Percentiles rank a stretch among this genome's conserved stretches.
Conservation (phyloP, 1,284 basidiomycete species). For the Termitomyces sp. region DNA sequence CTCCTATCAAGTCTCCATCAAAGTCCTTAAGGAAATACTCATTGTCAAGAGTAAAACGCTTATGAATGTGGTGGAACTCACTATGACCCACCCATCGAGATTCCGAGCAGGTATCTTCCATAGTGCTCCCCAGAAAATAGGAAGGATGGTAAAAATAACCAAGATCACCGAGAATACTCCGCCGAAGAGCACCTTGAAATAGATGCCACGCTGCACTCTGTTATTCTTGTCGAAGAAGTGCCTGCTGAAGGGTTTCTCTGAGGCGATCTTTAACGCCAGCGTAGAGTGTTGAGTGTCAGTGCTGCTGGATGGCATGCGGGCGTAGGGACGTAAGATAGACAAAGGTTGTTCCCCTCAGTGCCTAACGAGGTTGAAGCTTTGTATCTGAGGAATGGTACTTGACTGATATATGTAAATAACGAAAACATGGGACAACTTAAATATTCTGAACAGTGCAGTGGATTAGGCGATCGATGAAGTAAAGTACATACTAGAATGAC, state of each 20-base stretch:
- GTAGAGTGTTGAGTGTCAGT: neutral
- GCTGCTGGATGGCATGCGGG: neutral
- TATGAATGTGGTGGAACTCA: conserved; percentile 19
- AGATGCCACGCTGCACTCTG: conserved; percentile 26
- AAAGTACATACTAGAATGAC: no score
- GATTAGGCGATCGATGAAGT: no score
- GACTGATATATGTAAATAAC: no score
- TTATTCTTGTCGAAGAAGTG: conserved; percentile 28
- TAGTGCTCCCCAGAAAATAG: conserved; percentile 46
- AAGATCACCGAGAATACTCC: conserved; percentile 30
- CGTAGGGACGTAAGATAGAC: neutral
- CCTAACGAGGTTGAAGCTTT: no score
- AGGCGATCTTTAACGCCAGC: neutral
- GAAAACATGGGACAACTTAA: no score
- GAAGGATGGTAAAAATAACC: conserved; percentile 37
- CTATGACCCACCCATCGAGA: conserved; percentile 39
- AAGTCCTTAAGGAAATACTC: conserved; percentile 39
- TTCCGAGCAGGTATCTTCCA: conserved; percentile 36
- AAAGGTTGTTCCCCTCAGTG: no score
- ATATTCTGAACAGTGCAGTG: no score
- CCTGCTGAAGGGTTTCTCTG: conserved; percentile 11
- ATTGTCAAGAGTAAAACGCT: neutral
- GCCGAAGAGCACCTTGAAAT: conserved; percentile 31
- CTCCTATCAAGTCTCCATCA: conserved; percentile 44
- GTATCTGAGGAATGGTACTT: no score